Percentiles rank a stretch among this genome's conserved stretches.
Conservation (phyloP, 257 asterid genomes). For the Ehretia macrophylla region DNA sequence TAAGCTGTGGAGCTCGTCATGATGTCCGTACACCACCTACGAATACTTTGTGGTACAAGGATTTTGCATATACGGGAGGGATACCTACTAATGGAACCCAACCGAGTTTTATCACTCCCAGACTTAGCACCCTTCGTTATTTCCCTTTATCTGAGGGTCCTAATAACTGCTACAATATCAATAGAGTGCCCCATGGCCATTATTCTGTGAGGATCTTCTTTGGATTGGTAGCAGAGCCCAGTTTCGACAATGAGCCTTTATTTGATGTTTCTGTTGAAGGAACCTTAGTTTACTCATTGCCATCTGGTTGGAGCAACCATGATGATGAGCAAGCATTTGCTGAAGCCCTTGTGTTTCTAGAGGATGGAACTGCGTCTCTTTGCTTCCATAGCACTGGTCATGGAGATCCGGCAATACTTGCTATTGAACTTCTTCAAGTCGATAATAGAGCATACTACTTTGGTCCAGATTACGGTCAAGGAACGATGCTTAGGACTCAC, state of each 20-base stretch:
- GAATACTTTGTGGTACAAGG: constrained; percentile 82
- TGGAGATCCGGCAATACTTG: constrained; percentile 89
- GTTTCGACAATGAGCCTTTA: constrained; percentile 76
- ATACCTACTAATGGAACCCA: constrained; percentile 68
- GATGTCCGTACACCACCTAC: constrained; percentile 65
- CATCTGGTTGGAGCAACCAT: constrained; percentile 89
- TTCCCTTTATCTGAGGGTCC: constrained; percentile 93
- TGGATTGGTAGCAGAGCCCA: constrained; percentile 63
- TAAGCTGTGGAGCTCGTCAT: constrained; percentile 90
- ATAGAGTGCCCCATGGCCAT: constrained; percentile 83
- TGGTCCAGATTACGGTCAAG: constrained; percentile 72
- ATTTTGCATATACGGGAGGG: constrained; percentile 93
- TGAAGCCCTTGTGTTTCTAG: constrained; percentile 72
- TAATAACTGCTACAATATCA: constrained; percentile 86
- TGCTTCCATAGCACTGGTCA: constrained; percentile 99
- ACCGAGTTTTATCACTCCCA: constrained; percentile 72
- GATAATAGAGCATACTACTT: constrained; percentile 68
- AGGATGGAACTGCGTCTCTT: constrained; percentile 81
- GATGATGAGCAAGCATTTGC: constrained; percentile 75
- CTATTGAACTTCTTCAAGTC: constrained; percentile 87
- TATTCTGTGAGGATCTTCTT: constrained; percentile 76
- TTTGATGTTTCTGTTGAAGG: constrained; percentile 94
- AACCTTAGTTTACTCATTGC: constrained; percentile 75
- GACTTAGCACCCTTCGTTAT: constrained; percentile 60
- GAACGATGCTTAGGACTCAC: constrained; percentile 75